These are phyloP conservation scores for Effrenium voratum DNA, from an alignment of 73 alveolate species.

Conservation along the genomic window DNA sequence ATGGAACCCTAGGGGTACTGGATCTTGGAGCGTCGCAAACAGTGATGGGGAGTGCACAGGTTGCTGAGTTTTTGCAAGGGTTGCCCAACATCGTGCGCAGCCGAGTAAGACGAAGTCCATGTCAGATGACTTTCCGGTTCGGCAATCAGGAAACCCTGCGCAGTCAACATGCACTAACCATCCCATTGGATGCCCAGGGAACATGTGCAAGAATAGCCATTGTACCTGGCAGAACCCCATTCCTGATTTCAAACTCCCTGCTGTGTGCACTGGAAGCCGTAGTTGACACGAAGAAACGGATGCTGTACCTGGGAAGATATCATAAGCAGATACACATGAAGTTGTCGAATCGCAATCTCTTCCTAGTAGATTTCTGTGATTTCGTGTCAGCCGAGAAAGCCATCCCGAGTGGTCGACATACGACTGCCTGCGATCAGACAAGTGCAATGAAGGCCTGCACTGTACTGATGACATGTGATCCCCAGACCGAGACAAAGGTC, in stretches of 20 bases:
- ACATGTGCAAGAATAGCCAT: not conserved
- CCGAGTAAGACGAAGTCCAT: not conserved
- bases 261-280: not conserved
- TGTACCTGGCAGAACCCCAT: not conserved
- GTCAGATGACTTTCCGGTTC: not conserved
- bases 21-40: slow-evolving; percentile 9
- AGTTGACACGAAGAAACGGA: not conserved
- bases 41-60: not conserved
- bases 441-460: no score
- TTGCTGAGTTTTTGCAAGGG: not conserved
- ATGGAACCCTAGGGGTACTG: not conserved
- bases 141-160: not conserved
- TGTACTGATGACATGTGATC: no score
- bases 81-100: not conserved
- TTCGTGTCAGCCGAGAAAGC: no score
- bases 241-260: not conserved
- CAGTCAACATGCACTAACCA: not conserved
- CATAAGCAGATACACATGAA: no score
- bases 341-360: no score
- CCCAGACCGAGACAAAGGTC: no score
- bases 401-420: no score
- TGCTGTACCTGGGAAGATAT: no score
- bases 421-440: no score
- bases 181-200: not conserved
- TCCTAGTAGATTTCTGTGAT: no score